phyloP scores from a whole-genome alignment of 2,329 filamentous ascomycete genomes.

The Colletotrichum sp. region DNA sequence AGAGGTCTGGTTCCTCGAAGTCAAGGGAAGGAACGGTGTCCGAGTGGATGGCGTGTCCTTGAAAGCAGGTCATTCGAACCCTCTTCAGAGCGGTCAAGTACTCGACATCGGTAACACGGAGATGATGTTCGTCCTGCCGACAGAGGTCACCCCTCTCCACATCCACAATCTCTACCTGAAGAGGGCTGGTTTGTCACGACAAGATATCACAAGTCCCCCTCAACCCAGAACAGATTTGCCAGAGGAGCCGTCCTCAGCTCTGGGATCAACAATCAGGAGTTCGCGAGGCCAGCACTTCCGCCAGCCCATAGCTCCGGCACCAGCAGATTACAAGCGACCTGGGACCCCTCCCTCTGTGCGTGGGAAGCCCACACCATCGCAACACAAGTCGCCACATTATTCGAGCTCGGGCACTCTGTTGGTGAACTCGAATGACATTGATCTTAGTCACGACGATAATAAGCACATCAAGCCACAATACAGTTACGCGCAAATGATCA shows the following conservation, averaged over 20 bases:
- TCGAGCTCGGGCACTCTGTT: conserved; percentile 45
- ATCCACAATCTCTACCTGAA: conserved; percentile 75
- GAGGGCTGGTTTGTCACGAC: conserved; percentile 61
- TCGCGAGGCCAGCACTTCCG: conserved; percentile 28
- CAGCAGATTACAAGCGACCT: conserved; percentile 64
- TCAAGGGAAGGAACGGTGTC: conserved; percentile 91
- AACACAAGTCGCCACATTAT: conserved; percentile 44
- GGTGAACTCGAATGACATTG: conserved; percentile 63
- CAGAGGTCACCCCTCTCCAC: conserved; percentile 67
- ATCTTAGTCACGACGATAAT: conserved; percentile 82
- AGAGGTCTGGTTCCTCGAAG: conserved; percentile 81
- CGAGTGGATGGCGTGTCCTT: conserved; percentile 79
- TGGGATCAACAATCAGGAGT: conserved; percentile 4
- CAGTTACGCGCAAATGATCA: conserved; percentile 97
- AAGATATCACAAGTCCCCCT: conserved; percentile 11
- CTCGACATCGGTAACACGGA: conserved; percentile 92
- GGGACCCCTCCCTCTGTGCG: conserved; percentile 62
- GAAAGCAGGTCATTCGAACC: conserved; percentile 68
- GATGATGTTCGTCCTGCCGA: conserved; percentile 98
- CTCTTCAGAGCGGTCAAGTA: conserved; percentile 84
- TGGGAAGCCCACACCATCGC: conserved; percentile 33
- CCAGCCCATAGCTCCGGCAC: conserved; percentile 62
- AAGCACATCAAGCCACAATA: conserved; percentile 94
- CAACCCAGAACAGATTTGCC: conserved; percentile 18
- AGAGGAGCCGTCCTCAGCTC: conserved; percentile 18